These are phyloP conservation scores for Trichosporon sp. DNA, from an alignment of 1,284 basidiomycete genomes.

Conservation along the genomic window DNA sequence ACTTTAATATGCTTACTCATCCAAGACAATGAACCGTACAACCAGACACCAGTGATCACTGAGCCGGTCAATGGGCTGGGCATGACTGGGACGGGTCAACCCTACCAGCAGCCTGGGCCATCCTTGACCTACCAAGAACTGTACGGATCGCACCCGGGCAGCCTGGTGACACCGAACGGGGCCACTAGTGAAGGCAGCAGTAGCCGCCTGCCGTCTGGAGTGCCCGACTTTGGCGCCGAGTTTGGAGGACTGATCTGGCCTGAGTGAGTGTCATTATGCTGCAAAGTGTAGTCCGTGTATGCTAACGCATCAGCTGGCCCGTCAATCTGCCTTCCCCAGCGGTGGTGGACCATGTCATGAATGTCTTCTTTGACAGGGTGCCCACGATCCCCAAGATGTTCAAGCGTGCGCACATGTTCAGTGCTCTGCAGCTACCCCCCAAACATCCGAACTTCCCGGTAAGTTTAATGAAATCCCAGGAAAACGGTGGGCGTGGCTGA, in stretches of 20 bases:
- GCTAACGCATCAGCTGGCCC: slow-evolving; percentile 28
- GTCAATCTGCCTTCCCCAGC: slow-evolving; percentile 31
- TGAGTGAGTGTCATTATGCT: slow-evolving; percentile 22
- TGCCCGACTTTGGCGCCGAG: not conserved
- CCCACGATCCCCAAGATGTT: slow-evolving; percentile 36
- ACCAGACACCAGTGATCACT: not conserved
- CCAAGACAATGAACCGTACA: not conserved
- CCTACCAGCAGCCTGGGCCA: not conserved
- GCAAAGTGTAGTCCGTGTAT: not conserved
- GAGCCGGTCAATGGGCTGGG: not conserved
- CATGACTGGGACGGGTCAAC: not conserved
- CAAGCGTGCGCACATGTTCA: slow-evolving; percentile 26
- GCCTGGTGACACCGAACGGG: too few relatives aligned
- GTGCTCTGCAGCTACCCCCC: slow-evolving; percentile 31
- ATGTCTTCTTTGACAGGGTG: slow-evolving; percentile 40
- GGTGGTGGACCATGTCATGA: slow-evolving; percentile 33
- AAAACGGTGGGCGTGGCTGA: too few relatives aligned
- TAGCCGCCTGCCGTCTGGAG: not conserved
- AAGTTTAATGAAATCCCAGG: slow-evolving; percentile 12
- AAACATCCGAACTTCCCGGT: slow-evolving; percentile 35
- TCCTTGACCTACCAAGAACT: not conserved
- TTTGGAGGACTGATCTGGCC: slow-evolving; percentile 21
- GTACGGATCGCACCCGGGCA: too few relatives aligned
- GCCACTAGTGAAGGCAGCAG: not conserved
- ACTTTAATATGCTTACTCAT: not conserved